Percentiles rank a stretch among this genome's conserved stretches.
phyloP scores from a whole-genome alignment of 306 rosid genomes.

The Lupinus albus region DNA sequence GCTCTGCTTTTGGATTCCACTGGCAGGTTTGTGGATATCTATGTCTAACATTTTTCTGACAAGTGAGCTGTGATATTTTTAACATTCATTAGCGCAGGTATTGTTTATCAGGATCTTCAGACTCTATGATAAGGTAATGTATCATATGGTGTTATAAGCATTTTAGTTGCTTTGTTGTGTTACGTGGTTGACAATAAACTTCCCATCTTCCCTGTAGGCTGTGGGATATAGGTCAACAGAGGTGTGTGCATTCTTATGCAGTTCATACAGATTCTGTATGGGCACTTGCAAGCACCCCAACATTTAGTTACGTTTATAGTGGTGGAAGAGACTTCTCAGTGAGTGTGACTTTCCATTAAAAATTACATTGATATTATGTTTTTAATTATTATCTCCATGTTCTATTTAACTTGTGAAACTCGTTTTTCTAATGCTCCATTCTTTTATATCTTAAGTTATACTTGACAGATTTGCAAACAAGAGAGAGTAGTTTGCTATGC shows the following conservation, averaged over 20 bases:
- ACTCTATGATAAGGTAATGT: slow-evolving; percentile 95
- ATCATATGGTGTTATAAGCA: slow-evolving; percentile 14
- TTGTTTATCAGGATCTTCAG: slow-evolving; percentile 98
- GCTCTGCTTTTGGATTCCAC: slow-evolving; percentile 87
- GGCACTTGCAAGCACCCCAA: slow-evolving; percentile 96
- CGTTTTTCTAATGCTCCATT: slow-evolving; percentile 52
- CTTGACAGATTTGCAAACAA: slow-evolving; percentile 96
- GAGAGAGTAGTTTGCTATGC: slow-evolving; percentile 94
- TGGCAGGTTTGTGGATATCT: slow-evolving; percentile 76
- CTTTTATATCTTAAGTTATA: slow-evolving; percentile 72
- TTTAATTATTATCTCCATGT: slow-evolving; percentile 20
- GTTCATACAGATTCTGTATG: slow-evolving; percentile 99
- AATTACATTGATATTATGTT: slow-evolving; percentile 14
- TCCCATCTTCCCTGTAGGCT: slow-evolving; percentile 60
- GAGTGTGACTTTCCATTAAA: slow-evolving; percentile 53
- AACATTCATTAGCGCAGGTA: slow-evolving; percentile 57
- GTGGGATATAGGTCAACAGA: slow-evolving; percentile 99
- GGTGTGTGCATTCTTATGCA: slow-evolving; percentile 96
- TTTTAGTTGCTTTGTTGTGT: slow-evolving; percentile 27
- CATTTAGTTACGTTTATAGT: slow-evolving; percentile 94
- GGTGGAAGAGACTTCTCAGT: slow-evolving; percentile 98
- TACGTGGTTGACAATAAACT: slow-evolving; percentile 31
- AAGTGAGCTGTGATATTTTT: slow-evolving; percentile 25
- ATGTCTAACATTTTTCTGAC: slow-evolving; percentile 8
- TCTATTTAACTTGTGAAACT: slow-evolving; percentile 38